Percentiles rank a stretch among this genome's conserved stretches.
These are phyloP conservation scores for Boletus rufocinnamomeus DNA, from an alignment of 768 basidiomycete species.

Conservation along the genomic window DNA sequence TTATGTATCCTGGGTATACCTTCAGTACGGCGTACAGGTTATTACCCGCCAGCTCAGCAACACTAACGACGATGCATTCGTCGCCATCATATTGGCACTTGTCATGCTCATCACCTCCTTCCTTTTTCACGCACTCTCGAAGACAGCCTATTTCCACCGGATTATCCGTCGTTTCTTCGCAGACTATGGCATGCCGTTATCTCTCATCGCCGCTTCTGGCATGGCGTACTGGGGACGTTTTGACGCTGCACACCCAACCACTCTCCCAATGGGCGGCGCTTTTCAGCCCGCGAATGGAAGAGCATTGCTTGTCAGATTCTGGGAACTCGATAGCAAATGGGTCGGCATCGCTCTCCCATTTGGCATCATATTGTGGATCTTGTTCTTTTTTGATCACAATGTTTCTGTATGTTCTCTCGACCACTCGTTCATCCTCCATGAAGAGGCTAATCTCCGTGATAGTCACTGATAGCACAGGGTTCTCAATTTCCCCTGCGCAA, in stretches of 20 bases:
- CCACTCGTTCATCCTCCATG: not conserved
- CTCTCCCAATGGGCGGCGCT: constrained; percentile 45
- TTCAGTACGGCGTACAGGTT: constrained; percentile 88
- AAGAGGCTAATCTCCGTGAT: not conserved
- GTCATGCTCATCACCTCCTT: constrained; percentile 77
- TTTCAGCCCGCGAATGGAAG: constrained; percentile 74
- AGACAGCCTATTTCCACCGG: constrained; percentile 67
- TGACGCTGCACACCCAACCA: constrained; percentile 56
- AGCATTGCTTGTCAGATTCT: constrained; percentile 84
- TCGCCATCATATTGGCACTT: constrained; percentile 72
- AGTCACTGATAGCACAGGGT: constrained; percentile 93
- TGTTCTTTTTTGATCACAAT: constrained; percentile 96
- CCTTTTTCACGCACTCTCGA: constrained; percentile 67
- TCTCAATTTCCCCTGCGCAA: constrained; percentile 88
- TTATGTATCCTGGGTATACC: constrained; percentile 88
- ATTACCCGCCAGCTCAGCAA: constrained; percentile 66
- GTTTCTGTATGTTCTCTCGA: constrained; percentile 60
- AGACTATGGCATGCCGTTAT: constrained; percentile 92
- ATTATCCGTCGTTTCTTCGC: constrained; percentile 73
- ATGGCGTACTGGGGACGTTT: constrained; percentile 89
- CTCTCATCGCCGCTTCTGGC: constrained; percentile 71
- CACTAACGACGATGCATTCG: constrained; percentile 50
- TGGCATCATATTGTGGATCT: constrained; percentile 82
- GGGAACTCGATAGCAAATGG: constrained; percentile 88
- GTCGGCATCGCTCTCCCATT: constrained; percentile 89